Conservation (phyloP, 805 yeast genomes). For the Lipomyces yamanashiensis region DNA sequence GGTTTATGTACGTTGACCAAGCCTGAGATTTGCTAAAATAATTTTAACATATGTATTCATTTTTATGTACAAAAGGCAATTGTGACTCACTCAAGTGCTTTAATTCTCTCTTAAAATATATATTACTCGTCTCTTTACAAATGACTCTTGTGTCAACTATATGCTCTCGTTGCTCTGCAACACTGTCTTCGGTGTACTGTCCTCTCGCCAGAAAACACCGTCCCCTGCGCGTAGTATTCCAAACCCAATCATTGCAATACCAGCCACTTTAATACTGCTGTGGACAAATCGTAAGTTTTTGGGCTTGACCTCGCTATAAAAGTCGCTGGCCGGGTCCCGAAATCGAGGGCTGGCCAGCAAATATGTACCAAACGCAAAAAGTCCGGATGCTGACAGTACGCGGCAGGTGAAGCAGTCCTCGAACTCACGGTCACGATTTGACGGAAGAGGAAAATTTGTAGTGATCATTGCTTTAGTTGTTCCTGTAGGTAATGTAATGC, state of each 20-base stretch:
- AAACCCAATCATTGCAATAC: conserved; percentile 15
- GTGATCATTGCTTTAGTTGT: conserved; percentile 6
- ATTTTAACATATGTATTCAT: background rate
- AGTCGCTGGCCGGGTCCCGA: conserved; percentile 24
- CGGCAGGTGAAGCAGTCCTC: conserved; percentile 33
- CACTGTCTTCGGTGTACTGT: background rate
- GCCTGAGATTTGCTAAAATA: background rate
- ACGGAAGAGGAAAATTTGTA: conserved; percentile 31
- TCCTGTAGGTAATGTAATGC: no score
- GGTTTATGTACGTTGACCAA: background rate
- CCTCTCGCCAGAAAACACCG: conserved; percentile 36
- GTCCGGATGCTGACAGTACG: conserved; percentile 14
- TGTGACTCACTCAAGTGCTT: no score
- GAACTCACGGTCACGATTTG: conserved; percentile 13
- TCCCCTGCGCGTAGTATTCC: conserved; percentile 35
- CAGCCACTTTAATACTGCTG: conserved; percentile 8
- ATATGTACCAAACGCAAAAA: conserved; percentile 27
- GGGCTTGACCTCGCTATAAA: conserved; percentile 31
- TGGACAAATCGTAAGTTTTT: conserved; percentile 20
- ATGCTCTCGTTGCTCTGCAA: conserved; percentile 1
- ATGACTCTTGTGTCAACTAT: background rate
- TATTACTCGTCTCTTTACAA: background rate
- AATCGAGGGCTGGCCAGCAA: conserved; percentile 26
- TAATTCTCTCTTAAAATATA: background rate
- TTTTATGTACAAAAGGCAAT: no score